phyloP scores from a whole-genome alignment of 768 basidiomycete species.

The Auricularia heimuer region DNA sequence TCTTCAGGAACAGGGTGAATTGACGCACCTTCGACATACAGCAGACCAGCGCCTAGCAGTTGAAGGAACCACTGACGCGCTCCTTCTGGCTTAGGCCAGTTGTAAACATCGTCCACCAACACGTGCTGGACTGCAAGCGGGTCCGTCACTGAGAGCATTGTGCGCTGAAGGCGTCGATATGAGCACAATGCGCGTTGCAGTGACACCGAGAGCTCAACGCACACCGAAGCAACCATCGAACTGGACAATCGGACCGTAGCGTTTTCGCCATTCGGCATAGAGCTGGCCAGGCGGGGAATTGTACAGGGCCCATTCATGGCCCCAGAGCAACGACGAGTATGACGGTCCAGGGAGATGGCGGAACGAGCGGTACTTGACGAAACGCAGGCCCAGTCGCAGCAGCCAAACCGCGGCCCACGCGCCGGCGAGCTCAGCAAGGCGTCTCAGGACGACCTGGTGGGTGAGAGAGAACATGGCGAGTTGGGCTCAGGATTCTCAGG shows the following conservation, averaged over 20 bases:
- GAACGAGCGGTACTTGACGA: constrained; percentile 2
- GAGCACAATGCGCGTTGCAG: background rate
- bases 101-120: constrained; percentile 43
- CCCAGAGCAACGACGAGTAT: constrained; percentile 44
- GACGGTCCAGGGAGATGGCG: constrained; percentile 43
- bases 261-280: constrained; percentile 42
- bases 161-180: constrained; percentile 32
- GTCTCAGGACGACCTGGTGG: background rate
- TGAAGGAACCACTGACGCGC: constrained; percentile 56
- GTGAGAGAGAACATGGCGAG: background rate
- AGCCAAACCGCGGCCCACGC: background rate
- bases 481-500: too few species aligned
- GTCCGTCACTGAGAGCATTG: constrained; percentile 49
- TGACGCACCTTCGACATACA: constrained; percentile 50
- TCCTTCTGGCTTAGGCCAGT: constrained; percentile 52
- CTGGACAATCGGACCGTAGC: constrained; percentile 44
- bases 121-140: constrained; percentile 43
- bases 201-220: constrained; percentile 8
- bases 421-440: background rate
- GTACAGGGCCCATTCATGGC: constrained; percentile 43
- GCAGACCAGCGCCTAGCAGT: constrained; percentile 51
- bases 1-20: background rate
- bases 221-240: constrained; percentile 53
- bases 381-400: background rate
- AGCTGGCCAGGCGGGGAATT: constrained; percentile 40